Base-by-base conservation (phyloP, 331 rosid genomes). In the Malus hybrid region DNA sequence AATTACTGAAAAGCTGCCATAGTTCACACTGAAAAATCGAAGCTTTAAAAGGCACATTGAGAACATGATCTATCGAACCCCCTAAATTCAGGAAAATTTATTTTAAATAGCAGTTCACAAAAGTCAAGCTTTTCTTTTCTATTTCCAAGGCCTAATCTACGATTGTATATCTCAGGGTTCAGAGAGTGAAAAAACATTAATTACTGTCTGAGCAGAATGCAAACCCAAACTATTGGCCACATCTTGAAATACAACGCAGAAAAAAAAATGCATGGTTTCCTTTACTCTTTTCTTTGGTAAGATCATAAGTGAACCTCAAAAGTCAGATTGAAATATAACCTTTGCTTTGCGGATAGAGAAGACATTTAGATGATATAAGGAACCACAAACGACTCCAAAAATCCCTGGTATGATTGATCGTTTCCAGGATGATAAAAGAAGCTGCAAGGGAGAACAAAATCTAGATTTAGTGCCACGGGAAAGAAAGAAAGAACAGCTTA, bases 311-410 rank as follows among this genome's bases (percentile, higher is more conserved):
- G 13, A 71, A 22, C 14, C 31, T 7, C 13, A 65, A 59, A 29
- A 65, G 69, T 78, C 46, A 59, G 52, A 67, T n/a, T 65, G 63
- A 57, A 77, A 69, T 73, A 65, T 70, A 80, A 94, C 99, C 99
- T 92, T 95, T 55, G 96, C 96, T 84, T 85, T 95, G 71, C 96
- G 97, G 77, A 95, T 89, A 84, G 54, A 84, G 39, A 95, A 89
- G 78, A 90, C 73, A 88, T 95, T 95, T 82, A 87, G 76, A 68
- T 96, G 91, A 81, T 95, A 95, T 67, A 95, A 75, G 77, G 93
- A 75, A 73, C 99, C 99, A 81, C 96, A 96, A 76, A 92, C 85
- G 83, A 95, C 88, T 76, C 99, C 99, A 76, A 97, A 95, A 63
- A 90, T 28, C 78, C 97, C 99, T 34, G 97, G 97, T 84, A 95